A percentile compares a stretch with the other conserved stretches of the same genome.
These are phyloP conservation scores for Thymus quinquecostatus DNA, from an alignment of 257 asterid species.

Conservation along the genomic window DNA sequence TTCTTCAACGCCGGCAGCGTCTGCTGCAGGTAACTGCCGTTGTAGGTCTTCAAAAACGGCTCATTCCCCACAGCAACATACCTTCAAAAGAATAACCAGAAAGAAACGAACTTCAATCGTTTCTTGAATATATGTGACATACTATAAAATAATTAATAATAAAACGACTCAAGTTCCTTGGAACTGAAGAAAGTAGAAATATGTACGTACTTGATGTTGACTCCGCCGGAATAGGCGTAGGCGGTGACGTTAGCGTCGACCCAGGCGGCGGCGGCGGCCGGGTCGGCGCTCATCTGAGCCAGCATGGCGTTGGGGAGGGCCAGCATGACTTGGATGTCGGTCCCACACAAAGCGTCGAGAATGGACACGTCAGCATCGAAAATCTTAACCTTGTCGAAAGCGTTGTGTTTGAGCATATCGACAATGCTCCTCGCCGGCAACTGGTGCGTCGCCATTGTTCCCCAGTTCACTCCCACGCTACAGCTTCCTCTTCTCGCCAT, in stretches of 20 bases:
- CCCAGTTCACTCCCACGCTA: constrained; percentile 90
- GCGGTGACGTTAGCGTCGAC: constrained; percentile 78
- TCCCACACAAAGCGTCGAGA: constrained; percentile 65
- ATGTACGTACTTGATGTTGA: constrained; percentile 63
- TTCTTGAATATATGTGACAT: too few relatives aligned
- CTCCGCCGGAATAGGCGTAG: constrained; percentile 65
- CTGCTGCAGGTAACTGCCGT: constrained; percentile 53
- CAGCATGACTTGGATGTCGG: constrained; percentile 72
- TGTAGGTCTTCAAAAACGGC: constrained; percentile 83
- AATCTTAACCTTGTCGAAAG: constrained; percentile 76
- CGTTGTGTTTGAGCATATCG: constrained; percentile 70
- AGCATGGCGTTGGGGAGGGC: constrained; percentile 90
- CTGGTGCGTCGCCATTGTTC: constrained; percentile 78
- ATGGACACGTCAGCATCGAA: constrained; percentile 81
- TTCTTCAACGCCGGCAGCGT: constrained; percentile 81
- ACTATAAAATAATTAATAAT: too few relatives aligned
- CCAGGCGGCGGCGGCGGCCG: constrained; percentile 73
- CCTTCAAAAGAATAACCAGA: constrained; percentile 30
- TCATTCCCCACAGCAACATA: constrained; percentile 96
- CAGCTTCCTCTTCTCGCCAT: constrained; percentile 27
- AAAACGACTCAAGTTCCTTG: too few relatives aligned
- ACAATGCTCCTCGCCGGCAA: constrained; percentile 65
- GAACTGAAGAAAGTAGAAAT: too few relatives aligned
- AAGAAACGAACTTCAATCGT: background rate
- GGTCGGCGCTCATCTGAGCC: constrained; percentile 62